Evolutionary conservation across 2,329 filamentous ascomycete species (phyloP).

Genomic region (Neonectria magnoliae): DNA sequence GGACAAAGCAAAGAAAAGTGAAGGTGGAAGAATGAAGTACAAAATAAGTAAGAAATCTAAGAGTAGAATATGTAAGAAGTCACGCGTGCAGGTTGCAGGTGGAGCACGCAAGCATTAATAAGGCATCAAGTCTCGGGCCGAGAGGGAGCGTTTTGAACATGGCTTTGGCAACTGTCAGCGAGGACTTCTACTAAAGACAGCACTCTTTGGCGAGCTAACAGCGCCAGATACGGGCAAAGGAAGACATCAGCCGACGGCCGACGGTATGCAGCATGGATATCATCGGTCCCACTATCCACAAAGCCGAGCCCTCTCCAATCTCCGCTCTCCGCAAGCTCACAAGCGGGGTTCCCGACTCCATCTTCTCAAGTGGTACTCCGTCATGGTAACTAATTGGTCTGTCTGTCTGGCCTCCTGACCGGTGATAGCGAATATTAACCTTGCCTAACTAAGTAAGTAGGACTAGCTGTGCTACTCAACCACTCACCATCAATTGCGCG

Average conservation of each 20-base stretch:
- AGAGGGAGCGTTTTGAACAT: background rate
- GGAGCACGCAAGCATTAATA: background rate
- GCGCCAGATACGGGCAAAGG: background rate
- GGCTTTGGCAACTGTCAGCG: background rate
- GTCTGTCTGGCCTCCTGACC: background rate
- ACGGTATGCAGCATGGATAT: background rate
- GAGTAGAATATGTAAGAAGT: background rate
- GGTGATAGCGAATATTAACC: background rate
- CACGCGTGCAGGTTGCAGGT: background rate
- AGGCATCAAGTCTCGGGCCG: background rate
- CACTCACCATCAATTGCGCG: background rate
- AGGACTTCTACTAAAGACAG: background rate
- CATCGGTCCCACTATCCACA: background rate
- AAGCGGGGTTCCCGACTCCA: background rate
- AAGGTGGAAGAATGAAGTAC: background rate
- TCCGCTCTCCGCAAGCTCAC: background rate
- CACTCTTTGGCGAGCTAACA: background rate
- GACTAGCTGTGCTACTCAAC: no score
- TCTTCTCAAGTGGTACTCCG: background rate
- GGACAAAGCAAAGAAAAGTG: background rate
- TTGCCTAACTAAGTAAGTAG: background rate
- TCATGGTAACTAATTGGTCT: background rate
- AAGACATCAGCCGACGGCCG: background rate
- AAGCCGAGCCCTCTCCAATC: slow-evolving; percentile 3
- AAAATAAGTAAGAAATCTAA: background rate